Conservation (phyloP, 129 eudicot species). For the Escallonia herrerae region DNA sequence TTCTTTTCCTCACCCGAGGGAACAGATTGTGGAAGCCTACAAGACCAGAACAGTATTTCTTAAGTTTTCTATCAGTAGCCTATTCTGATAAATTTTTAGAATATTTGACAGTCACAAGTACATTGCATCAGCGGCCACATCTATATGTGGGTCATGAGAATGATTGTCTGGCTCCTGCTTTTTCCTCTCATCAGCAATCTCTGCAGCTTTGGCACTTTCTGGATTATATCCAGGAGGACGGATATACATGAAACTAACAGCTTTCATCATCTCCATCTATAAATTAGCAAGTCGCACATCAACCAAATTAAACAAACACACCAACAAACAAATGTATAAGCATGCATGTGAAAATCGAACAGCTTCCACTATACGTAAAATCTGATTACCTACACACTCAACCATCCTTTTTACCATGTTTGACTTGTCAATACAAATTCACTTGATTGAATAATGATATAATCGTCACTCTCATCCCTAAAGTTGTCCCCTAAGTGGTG, state of each 20-base stretch:
- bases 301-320: conserved; percentile 18
- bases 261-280: conserved; percentile 93
- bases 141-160: conserved; percentile 38
- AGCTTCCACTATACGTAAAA: too few species aligned
- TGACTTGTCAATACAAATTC: too few species aligned
- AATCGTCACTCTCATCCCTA: too few species aligned
- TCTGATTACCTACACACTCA: too few species aligned
- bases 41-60: conserved; percentile 8
- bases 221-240: conserved; percentile 93
- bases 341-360: too few species aligned
- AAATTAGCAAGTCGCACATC: conserved; percentile 6
- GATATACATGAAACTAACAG: conserved; percentile 94
- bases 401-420: too few species aligned
- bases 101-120: conserved; percentile 7
- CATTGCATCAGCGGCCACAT: conserved; percentile 49
- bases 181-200: conserved; percentile 63
- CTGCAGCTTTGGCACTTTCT: conserved; percentile 99
- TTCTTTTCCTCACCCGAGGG: conserved; percentile 51
- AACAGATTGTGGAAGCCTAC: conserved; percentile 38
- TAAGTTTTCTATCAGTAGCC: conserved; percentile 6
- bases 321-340: conserved; percentile 1
- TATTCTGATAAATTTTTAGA: neutral
- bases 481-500: too few species aligned
- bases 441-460: too few species aligned
- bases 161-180: conserved; percentile 25